These are phyloP conservation scores for Fusarium sp. DNA, from an alignment of 2,329 filamentous ascomycete genomes.

Conservation along the genomic window DNA sequence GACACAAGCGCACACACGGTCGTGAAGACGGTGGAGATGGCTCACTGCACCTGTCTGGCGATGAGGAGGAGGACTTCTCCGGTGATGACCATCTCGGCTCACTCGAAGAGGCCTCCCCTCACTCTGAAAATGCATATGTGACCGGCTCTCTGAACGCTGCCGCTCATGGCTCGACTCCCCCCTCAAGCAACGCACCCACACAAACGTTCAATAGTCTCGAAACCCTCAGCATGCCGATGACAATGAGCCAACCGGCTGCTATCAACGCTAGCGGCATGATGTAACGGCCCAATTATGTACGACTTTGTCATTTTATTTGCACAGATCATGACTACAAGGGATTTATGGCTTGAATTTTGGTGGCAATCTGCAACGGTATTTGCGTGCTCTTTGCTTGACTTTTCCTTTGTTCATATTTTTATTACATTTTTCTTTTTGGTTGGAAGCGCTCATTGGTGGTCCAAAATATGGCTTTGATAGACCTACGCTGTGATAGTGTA, in stretches of 20 bases:
- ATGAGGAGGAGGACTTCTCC: slow-evolving; percentile 84
- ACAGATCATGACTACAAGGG: slow-evolving; percentile 47
- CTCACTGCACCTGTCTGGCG: slow-evolving; percentile 75
- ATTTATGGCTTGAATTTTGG: slow-evolving; percentile 45
- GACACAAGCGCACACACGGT: slow-evolving; percentile 83
- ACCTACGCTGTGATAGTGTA: slow-evolving; percentile 35
- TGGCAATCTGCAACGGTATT: slow-evolving; percentile 41
- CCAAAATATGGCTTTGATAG: slow-evolving; percentile 46
- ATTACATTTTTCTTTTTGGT: slow-evolving; percentile 40
- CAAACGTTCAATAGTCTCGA: slow-evolving; percentile 68
- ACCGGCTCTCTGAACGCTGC: slow-evolving; percentile 63
- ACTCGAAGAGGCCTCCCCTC: slow-evolving; percentile 81
- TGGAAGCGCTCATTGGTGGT: slow-evolving; percentile 44
- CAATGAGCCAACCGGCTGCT: slow-evolving; percentile 66
- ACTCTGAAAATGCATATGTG: slow-evolving; percentile 74
- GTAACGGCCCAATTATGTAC: slow-evolving; percentile 48
- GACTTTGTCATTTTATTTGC: slow-evolving; percentile 44
- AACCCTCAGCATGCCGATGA: slow-evolving; percentile 73
- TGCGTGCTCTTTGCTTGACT: slow-evolving; percentile 32
- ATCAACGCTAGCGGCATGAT: slow-evolving; percentile 60
- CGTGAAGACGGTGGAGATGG: slow-evolving; percentile 71
- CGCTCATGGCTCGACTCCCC: slow-evolving; percentile 49
- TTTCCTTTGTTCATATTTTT: slow-evolving; percentile 45
- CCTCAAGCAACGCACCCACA: slow-evolving; percentile 41
- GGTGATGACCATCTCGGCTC: slow-evolving; percentile 87